Percentiles rank a stretch among this genome's conserved stretches.
Evolutionary conservation across 495 filamentous ascomycete species (phyloP).

Genomic region (Eremomyces bilateralis): DNA sequence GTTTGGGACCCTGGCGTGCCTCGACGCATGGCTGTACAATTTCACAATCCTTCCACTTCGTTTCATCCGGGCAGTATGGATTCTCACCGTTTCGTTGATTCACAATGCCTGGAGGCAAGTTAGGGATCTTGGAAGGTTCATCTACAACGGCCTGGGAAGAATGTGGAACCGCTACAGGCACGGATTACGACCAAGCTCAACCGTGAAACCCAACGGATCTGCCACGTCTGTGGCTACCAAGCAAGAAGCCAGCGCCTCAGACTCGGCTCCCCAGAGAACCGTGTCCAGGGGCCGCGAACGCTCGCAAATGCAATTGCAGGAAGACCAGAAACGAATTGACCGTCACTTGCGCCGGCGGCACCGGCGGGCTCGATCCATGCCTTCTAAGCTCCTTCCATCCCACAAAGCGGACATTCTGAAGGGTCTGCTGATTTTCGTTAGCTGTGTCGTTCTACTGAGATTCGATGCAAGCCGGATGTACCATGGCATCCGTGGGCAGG

Average conservation of each 20-base stretch:
- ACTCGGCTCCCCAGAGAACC: background rate
- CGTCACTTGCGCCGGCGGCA: slow-evolving; percentile 29
- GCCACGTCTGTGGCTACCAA: slow-evolving; percentile 11
- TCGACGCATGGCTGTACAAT: slow-evolving; percentile 93
- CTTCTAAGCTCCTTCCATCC: slow-evolving; percentile 60
- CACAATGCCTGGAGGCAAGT: slow-evolving; percentile 41
- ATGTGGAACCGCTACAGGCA: slow-evolving; percentile 38
- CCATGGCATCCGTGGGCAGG: slow-evolving; percentile 88
- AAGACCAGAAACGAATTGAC: slow-evolving; percentile 9
- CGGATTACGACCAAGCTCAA: slow-evolving; percentile 12
- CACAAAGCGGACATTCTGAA: slow-evolving; percentile 93
- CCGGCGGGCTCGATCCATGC: slow-evolving; percentile 58
- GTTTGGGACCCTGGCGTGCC: slow-evolving; percentile 74
- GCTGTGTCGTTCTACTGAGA: slow-evolving; percentile 66
- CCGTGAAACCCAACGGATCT: slow-evolving; percentile 14
- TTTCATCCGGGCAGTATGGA: slow-evolving; percentile 61
- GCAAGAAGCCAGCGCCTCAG: background rate
- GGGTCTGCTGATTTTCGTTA: slow-evolving; percentile 63
- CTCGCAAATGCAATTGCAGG: background rate
- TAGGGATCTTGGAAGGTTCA: slow-evolving; percentile 43
- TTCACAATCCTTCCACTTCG: slow-evolving; percentile 87
- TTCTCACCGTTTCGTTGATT: slow-evolving; percentile 53
- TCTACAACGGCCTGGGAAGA: slow-evolving; percentile 51
- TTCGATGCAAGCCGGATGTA: slow-evolving; percentile 97
- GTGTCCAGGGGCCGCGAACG: background rate